phyloP scores from a whole-genome alignment of 345 rosid species.

The Boechera retrofracta region DNA sequence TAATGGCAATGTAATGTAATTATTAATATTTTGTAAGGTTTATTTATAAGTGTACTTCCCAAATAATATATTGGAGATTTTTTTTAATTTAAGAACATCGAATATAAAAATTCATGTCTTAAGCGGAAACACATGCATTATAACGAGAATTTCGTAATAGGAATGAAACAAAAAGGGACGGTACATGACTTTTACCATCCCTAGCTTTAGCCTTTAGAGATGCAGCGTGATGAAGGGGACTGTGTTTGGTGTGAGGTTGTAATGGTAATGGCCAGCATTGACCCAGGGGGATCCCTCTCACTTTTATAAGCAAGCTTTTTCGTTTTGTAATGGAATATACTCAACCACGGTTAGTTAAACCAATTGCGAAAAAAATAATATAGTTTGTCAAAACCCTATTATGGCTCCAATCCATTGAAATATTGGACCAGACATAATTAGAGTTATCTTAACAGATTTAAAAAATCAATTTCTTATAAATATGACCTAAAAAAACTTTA shows the following conservation, averaged over 20 bases:
- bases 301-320: neutral
- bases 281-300: conserved; percentile 8
- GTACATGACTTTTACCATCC: neutral
- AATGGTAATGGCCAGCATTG: conserved; percentile 37
- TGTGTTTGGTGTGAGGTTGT: conserved; percentile 29
- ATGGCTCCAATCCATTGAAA: neutral
- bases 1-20: too few relatives aligned
- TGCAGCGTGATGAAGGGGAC: conserved; percentile 17
- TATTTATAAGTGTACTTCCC: too few relatives aligned
- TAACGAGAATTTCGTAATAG: neutral
- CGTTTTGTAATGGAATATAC: neutral
- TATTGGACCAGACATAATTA: neutral
- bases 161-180: neutral
- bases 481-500: neutral
- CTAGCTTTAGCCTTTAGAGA: conserved; percentile 14
- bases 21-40: too few relatives aligned
- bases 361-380: neutral
- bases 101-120: neutral
- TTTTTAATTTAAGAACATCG: neutral
- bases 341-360: conserved; percentile 8
- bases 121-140: neutral
- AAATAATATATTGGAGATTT: too few relatives aligned
- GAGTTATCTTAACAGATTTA: neutral
- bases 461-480: neutral
- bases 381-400: conserved; percentile 9